phyloP scores from a whole-genome alignment of 257 asterid genomes.

The Capsicum chinense region DNA sequence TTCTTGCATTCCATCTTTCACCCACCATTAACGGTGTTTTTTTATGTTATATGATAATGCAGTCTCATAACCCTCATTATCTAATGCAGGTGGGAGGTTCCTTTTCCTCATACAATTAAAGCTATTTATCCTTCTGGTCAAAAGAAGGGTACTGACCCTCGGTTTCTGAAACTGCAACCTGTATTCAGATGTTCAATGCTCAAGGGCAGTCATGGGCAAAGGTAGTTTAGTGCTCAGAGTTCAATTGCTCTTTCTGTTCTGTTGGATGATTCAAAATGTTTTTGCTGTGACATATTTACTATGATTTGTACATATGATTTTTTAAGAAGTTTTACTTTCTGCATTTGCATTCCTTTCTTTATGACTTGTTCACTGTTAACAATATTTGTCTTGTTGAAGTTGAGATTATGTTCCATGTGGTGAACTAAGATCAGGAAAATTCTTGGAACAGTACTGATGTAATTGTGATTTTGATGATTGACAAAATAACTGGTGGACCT shows the following conservation, averaged over 20 bases:
- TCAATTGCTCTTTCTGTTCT: not conserved
- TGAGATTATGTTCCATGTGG: not conserved
- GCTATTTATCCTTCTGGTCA: constrained; percentile 57
- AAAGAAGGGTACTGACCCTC: constrained; percentile 78
- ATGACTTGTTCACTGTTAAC: constrained; percentile 14
- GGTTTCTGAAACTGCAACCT: constrained; percentile 82
- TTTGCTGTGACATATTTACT: constrained; percentile 5
- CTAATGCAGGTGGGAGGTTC: constrained; percentile 94
- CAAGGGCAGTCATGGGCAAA: constrained; percentile 71
- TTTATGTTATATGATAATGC: constrained; percentile 25
- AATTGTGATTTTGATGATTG: no score
- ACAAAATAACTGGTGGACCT: no score
- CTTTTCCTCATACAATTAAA: constrained; percentile 72
- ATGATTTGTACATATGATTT: constrained; percentile 11
- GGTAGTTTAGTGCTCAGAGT: constrained; percentile 48
- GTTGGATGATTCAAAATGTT: not conserved
- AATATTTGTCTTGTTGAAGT: not conserved
- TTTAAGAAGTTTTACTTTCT: constrained; percentile 16
- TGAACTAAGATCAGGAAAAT: constrained; percentile 24
- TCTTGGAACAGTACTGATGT: not conserved
- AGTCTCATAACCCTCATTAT: constrained; percentile 29
- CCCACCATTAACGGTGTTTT: constrained; percentile 26
- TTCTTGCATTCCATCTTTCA: constrained; percentile 26
- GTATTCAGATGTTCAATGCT: constrained; percentile 84
- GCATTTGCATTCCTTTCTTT: constrained; percentile 2